Conservation (phyloP, 2,329 filamentous ascomycete species). For the Colletotrichum ledebouriae region DNA sequence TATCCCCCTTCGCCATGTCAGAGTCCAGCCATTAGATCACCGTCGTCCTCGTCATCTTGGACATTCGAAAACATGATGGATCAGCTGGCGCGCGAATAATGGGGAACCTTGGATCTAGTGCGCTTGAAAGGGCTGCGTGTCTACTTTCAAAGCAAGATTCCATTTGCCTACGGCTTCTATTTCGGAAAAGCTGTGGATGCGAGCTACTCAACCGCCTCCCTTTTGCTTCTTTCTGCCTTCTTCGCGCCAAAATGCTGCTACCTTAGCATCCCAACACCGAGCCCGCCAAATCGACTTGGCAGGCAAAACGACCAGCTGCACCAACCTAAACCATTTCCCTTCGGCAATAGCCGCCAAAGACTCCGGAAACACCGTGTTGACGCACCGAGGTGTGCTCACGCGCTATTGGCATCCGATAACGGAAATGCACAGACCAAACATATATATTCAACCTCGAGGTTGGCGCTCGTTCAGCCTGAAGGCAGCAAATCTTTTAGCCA, state of each 20-base stretch:
- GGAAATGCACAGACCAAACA: slow-evolving; percentile 13
- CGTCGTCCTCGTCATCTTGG: no score
- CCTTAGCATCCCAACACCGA: slow-evolving; percentile 17
- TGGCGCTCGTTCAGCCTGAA: slow-evolving; percentile 69
- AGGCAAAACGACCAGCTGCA: slow-evolving; percentile 2
- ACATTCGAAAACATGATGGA: no score
- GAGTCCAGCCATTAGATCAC: no score
- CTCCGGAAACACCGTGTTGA: slow-evolving; percentile 1
- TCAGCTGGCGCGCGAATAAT: no score
- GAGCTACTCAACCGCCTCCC: not conserved
- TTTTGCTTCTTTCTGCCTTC: not conserved
- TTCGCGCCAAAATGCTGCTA: slow-evolving; percentile 33
- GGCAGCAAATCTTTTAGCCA: slow-evolving; percentile 77
- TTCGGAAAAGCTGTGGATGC: not conserved
- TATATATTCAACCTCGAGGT: slow-evolving; percentile 35
- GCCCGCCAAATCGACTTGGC: slow-evolving; percentile 7
- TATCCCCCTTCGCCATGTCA: no score
- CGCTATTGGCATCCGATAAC: slow-evolving; percentile 7
- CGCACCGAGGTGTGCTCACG: not conserved
- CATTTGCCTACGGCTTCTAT: not conserved
- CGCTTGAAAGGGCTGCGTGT: no score
- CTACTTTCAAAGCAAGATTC: not conserved
- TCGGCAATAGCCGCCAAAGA: not conserved
- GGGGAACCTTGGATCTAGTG: no score
- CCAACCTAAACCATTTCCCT: slow-evolving; percentile 4